Percentiles rank a stretch among this genome's conserved stretches.
Conservation (phyloP, 768 basidiomycete genomes). For the Xanthoconium stramineum region DNA sequence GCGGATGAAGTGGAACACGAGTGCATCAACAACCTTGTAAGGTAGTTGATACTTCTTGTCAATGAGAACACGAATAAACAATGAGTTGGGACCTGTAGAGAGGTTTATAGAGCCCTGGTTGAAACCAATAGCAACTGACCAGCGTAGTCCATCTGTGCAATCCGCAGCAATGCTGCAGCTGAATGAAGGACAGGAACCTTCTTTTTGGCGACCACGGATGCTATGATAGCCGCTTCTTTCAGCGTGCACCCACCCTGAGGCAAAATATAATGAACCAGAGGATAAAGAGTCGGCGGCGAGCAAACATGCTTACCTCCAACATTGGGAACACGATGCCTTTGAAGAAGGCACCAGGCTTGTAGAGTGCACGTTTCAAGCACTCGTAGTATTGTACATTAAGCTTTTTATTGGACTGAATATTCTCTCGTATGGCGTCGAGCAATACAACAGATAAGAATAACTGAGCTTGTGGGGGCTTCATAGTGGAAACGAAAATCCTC, state of each 20-base stretch:
- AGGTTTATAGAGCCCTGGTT: not conserved
- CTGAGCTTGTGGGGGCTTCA: constrained; percentile 94
- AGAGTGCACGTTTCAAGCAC: constrained; percentile 85
- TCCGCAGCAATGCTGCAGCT: constrained; percentile 87
- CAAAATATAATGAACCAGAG: not conserved
- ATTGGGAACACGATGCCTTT: constrained; percentile 97
- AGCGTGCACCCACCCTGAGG: constrained; percentile 77
- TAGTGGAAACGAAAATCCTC: constrained; percentile 91
- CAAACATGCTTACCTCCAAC: constrained; percentile 63
- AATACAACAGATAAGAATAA: constrained; percentile 90
- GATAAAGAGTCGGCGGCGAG: constrained; percentile 27
- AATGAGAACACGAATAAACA: constrained; percentile 93
- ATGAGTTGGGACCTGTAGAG: constrained; percentile 74
- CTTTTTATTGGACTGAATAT: constrained; percentile 84
- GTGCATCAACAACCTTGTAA: constrained; percentile 95
- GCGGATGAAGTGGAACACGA: constrained; percentile 98
- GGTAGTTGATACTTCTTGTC: constrained; percentile 99
- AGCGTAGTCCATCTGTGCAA: constrained; percentile 95
- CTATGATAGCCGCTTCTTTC: constrained; percentile 92
- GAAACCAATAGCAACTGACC: constrained; percentile 42
- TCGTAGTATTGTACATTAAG: constrained; percentile 93
- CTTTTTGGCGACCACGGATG: constrained; percentile 84
- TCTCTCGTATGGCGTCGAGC: constrained; percentile 83
- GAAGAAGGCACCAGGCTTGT: constrained; percentile 98
- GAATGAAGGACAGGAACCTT: constrained; percentile 97